Evolutionary conservation across 768 basidiomycete species (phyloP).

Genomic region (Pholiota molesta): DNA sequence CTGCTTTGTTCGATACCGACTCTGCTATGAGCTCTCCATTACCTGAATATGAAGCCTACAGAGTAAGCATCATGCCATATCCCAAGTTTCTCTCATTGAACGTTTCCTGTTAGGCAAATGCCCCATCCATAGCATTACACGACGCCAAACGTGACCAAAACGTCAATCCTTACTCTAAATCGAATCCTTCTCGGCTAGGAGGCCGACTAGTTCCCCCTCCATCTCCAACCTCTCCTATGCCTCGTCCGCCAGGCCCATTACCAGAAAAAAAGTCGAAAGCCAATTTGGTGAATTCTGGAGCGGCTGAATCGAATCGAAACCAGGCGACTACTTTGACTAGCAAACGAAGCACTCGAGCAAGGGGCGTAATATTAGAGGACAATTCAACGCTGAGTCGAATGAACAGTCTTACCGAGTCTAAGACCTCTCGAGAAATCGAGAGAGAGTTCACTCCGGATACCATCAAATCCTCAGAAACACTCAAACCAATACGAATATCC

Average conservation of each 20-base stretch:
- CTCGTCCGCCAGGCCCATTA: slow-evolving; percentile 33
- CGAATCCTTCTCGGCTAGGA: slow-evolving; percentile 6
- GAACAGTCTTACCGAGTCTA: slow-evolving; percentile 40
- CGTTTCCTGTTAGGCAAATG: not conserved
- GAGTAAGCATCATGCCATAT: slow-evolving; percentile 6
- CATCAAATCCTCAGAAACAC: slow-evolving; percentile 25
- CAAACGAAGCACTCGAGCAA: slow-evolving; percentile 36
- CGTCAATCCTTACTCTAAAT: not conserved
- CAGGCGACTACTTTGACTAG: slow-evolving; percentile 31
- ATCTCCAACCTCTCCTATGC: slow-evolving; percentile 42
- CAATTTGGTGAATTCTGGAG: slow-evolving; percentile 30
- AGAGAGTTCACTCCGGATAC: slow-evolving; percentile 31
- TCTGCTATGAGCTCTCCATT: slow-evolving; percentile 16
- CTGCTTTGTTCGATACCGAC: slow-evolving; percentile 24
- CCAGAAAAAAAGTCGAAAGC: slow-evolving; percentile 36
- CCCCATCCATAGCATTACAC: not conserved
- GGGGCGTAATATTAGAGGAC: slow-evolving; percentile 43
- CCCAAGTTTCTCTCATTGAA: not conserved
- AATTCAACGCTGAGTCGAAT: slow-evolving; percentile 33
- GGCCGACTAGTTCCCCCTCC: slow-evolving; percentile 35
- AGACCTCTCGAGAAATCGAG: slow-evolving; percentile 35
- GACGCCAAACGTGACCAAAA: not conserved
- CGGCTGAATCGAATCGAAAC: slow-evolving; percentile 22
- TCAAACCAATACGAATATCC: slow-evolving; percentile 21
- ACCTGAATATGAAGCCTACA: slow-evolving; percentile 16